A percentile compares a stretch with the other conserved stretches of the same genome.
These are phyloP conservation scores for Fragosphaeria purpurea DNA, from an alignment of 2,329 filamentous ascomycete genomes.

Conservation along the genomic window DNA sequence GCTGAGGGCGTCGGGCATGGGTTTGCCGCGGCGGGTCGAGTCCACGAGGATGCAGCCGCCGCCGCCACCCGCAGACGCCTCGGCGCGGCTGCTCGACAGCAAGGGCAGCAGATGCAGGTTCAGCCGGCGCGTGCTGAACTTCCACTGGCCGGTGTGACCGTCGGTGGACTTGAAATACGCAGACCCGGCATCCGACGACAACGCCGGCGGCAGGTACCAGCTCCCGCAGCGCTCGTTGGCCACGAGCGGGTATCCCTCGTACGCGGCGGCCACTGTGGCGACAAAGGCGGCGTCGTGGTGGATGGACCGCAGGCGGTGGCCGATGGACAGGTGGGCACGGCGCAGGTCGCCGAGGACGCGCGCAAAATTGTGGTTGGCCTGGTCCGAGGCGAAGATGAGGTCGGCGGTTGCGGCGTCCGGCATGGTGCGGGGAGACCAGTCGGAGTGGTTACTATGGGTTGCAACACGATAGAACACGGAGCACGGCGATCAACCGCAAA, in stretches of 20 bases:
- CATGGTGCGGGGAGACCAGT: slow-evolving; percentile 10
- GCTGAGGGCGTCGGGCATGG: slow-evolving; percentile 86
- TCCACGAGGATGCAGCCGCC: slow-evolving; percentile 72
- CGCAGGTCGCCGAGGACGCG: slow-evolving; percentile 63
- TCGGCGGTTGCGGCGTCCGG: slow-evolving; percentile 26
- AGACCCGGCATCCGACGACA: slow-evolving; percentile 27
- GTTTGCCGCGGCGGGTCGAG: slow-evolving; percentile 74
- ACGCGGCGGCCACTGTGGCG: slow-evolving; percentile 43
- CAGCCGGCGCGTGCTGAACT: slow-evolving; percentile 72
- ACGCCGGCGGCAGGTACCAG: slow-evolving; percentile 70
- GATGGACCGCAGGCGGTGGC: slow-evolving; percentile 76
- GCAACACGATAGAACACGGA: too few species aligned
- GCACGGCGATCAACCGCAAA: too few species aligned
- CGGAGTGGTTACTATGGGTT: too few species aligned
- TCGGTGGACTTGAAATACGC: slow-evolving; percentile 98
- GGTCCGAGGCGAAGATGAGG: slow-evolving; percentile 37
- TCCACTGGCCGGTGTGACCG: slow-evolving; percentile 84
- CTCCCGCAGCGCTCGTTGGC: slow-evolving; percentile 93
- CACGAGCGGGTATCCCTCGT: slow-evolving; percentile 50
- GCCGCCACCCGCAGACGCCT: slow-evolving; percentile 30
- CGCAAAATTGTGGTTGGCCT: slow-evolving; percentile 55
- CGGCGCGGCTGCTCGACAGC: slow-evolving; percentile 54
- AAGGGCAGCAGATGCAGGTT: slow-evolving; percentile 68
- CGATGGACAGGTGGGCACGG: slow-evolving; percentile 64
- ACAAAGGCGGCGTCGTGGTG: slow-evolving; percentile 68